Base-by-base conservation (phyloP, 1,284 basidiomycete species). In the Phellopilus nigrolimitatus region DNA sequence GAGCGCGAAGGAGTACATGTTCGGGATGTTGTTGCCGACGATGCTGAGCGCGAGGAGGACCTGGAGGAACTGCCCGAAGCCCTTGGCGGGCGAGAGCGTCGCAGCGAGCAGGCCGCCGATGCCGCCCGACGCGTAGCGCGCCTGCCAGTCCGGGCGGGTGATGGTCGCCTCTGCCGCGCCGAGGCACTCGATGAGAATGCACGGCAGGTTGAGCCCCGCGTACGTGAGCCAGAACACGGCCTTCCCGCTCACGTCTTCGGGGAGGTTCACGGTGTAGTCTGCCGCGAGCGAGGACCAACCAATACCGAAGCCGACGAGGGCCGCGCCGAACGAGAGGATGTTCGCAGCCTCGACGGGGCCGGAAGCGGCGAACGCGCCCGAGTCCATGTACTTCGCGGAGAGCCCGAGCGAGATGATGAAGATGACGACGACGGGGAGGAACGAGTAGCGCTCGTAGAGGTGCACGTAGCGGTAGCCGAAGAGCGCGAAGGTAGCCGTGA, bases 401-500 rank as follows among this genome's bases (percentile, higher is more conserved):
- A 62, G 46, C 21, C 66, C 67, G 24, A 67, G 53, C 44, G 66
- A 61, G 53, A 70, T 64, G 53, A 69, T 53, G 59, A 67, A 62
- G 42, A 63, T 59, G 43, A 64, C 57, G 19, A 54, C 57, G 36
- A 71, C 64, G 28, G 72, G 71, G 30, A 71, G 60, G 62, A 70
- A 74, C 24, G 70, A 59, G 54, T 65, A 71, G 27, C 62, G 62
- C 53, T 71, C 70, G 46, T 70, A 68, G 2, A 57, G 46, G 56
- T 74, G 72, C 6, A 76, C 66, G 33, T 70, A 59, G 19, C 66
- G 65, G 56, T 74, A 73, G 3, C 73, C 72, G 51, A 68, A 66
- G 40, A 75, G 69, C 28, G 67, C 68, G 40, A 72, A 64, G 10
- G 63, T 50, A 28, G 71, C 57, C 0, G 70, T 67, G 41, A 71